phyloP scores from a whole-genome alignment of 2,329 filamentous ascomycete species.

The Aspergillus sojae region DNA sequence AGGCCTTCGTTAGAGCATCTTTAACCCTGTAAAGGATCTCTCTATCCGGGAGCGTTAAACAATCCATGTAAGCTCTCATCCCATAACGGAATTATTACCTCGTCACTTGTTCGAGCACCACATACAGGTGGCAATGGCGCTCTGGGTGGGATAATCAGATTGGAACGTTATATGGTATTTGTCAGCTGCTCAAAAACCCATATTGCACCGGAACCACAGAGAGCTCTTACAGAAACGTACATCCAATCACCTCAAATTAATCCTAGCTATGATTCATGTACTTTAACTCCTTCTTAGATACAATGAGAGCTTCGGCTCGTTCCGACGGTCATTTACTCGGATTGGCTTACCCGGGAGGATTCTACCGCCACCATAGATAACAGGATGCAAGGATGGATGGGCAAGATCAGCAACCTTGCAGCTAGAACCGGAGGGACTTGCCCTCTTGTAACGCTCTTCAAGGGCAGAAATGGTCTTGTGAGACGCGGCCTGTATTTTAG shows the following conservation, averaged over 20 bases:
- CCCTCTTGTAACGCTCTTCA: neutral
- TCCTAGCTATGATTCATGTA: neutral
- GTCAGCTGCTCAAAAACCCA: neutral
- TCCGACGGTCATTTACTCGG: neutral
- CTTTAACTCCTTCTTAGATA: no score
- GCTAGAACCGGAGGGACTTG: neutral
- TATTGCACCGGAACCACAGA: neutral
- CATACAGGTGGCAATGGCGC: neutral
- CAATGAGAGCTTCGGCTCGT: neutral
- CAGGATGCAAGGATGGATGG: neutral
- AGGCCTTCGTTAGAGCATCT: neutral
- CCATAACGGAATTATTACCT: neutral
- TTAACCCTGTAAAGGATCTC: neutral
- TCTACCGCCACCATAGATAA: neutral
- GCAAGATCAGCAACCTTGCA: neutral
- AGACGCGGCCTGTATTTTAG: neutral
- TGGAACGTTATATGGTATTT: neutral
- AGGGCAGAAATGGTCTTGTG: neutral
- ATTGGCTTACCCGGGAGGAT: neutral
- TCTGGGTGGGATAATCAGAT: neutral
- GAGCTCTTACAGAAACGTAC: neutral
- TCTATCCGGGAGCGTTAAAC: neutral
- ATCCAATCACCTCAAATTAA: neutral
- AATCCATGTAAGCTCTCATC: neutral
- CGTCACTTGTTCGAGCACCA: neutral